A percentile compares a stretch with the other conserved stretches of the same genome.
Evolutionary conservation across 2,329 filamentous ascomycete genomes (phyloP).

Genomic region (Myrmaecium sp.): DNA sequence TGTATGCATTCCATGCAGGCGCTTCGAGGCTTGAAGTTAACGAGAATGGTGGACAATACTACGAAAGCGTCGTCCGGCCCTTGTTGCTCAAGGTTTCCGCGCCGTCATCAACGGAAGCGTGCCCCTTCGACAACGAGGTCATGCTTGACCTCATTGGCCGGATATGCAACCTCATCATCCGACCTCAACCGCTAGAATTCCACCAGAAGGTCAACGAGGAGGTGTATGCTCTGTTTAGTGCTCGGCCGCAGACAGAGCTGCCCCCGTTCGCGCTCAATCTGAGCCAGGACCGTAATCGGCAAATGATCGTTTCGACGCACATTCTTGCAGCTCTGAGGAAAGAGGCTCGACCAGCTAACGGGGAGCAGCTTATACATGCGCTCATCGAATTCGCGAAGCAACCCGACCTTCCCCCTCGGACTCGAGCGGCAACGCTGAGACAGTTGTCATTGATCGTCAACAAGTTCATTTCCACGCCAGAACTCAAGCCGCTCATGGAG

Average conservation of each 20-base stretch:
- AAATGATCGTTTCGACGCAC: slow-evolving; percentile 40
- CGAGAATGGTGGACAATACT: slow-evolving; percentile 23
- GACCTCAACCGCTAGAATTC: slow-evolving; percentile 31
- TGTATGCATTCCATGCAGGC: slow-evolving; percentile 43
- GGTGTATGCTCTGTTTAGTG: slow-evolving; percentile 35
- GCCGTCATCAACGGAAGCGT: slow-evolving; percentile 13
- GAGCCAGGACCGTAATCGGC: slow-evolving; percentile 21
- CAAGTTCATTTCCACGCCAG: slow-evolving; percentile 27
- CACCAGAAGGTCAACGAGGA: slow-evolving; percentile 37
- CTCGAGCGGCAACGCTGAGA: slow-evolving; percentile 20
- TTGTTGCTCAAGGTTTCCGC: slow-evolving; percentile 22
- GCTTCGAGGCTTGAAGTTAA: slow-evolving; percentile 31
- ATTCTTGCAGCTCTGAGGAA: slow-evolving; percentile 34
- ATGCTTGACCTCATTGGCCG: slow-evolving; percentile 43
- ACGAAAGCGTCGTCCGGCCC: slow-evolving; percentile 28
- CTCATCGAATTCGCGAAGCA: slow-evolving; percentile 22
- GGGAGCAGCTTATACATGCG: slow-evolving; percentile 14
- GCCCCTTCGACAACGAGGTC: slow-evolving; percentile 27
- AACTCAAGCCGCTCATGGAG: slow-evolving; percentile 23
- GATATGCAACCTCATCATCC: slow-evolving; percentile 42
- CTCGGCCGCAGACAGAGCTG: slow-evolving; percentile 11
- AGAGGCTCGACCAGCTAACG: slow-evolving; percentile 14
- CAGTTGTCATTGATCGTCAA: slow-evolving; percentile 31
- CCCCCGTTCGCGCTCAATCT: slow-evolving; percentile 17
- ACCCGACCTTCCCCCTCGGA: slow-evolving; percentile 10